Conservation (phyloP, 305 asterid genomes). For the Petunia hybrid region DNA sequence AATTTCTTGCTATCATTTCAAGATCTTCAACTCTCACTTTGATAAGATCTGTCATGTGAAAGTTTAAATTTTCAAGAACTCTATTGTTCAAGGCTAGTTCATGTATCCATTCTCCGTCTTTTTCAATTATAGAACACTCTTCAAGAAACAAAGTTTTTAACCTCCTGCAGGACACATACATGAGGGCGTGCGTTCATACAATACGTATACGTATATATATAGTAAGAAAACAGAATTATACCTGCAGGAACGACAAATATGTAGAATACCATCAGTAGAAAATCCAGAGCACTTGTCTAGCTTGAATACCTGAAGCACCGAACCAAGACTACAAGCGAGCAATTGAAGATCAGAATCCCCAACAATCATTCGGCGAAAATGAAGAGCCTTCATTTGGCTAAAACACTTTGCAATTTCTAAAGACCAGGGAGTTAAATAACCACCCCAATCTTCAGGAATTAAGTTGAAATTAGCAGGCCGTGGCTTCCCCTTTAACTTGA, state of each 20-base stretch:
- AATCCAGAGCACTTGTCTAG: slow-evolving; percentile 73
- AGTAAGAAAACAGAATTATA: slow-evolving; percentile 18
- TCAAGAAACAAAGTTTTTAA: slow-evolving; percentile 61
- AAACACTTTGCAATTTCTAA: slow-evolving; percentile 55
- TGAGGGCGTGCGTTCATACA: no score
- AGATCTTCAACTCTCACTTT: slow-evolving; percentile 51
- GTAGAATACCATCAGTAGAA: slow-evolving; percentile 56
- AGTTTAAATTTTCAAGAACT: slow-evolving; percentile 62
- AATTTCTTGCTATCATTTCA: slow-evolving; percentile 61
- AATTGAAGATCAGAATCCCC: slow-evolving; percentile 65
- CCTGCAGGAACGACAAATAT: slow-evolving; percentile 59
- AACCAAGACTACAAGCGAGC: slow-evolving; percentile 49
- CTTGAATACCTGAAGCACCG: slow-evolving; percentile 56
- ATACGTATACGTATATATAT: not conserved
- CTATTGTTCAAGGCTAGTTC: slow-evolving; percentile 64
- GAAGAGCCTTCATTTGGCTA: slow-evolving; percentile 55
- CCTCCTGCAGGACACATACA: slow-evolving; percentile 45
- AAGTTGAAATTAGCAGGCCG: slow-evolving; percentile 78
- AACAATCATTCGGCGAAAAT: slow-evolving; percentile 76
- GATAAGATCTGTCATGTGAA: slow-evolving; percentile 59
- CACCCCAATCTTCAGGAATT: slow-evolving; percentile 85
- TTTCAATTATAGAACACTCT: slow-evolving; percentile 60
- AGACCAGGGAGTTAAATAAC: slow-evolving; percentile 66
- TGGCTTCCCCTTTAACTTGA: slow-evolving; percentile 75
- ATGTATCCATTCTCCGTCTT: slow-evolving; percentile 69